These are phyloP conservation scores for Eutypa lata DNA, from an alignment of 2,329 filamentous ascomycete genomes.

Conservation along the genomic window DNA sequence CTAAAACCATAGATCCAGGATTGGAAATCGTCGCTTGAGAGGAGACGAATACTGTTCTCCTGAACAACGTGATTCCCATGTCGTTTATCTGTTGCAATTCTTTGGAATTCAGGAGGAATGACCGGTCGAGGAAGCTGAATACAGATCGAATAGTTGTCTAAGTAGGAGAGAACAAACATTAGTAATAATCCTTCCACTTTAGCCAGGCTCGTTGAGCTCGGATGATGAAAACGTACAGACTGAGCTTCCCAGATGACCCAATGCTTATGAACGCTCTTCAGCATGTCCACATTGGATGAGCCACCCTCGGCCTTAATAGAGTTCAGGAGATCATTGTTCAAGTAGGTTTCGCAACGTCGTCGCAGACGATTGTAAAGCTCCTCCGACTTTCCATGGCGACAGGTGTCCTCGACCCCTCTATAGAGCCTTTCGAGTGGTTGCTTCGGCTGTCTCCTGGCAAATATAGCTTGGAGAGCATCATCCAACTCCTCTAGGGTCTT, in stretches of 20 bases:
- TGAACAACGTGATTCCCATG: constrained; percentile 74
- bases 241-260: constrained; percentile 81
- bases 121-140: constrained; percentile 91
- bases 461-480: constrained; percentile 69
- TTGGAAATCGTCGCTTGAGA: constrained; percentile 20
- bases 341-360: constrained; percentile 63
- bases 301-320: constrained; percentile 49
- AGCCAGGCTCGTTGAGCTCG: not conserved
- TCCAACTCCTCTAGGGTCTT: constrained; percentile 73
- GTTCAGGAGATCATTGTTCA: constrained; percentile 59
- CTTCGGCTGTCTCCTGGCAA: constrained; percentile 46
- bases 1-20: constrained; percentile 37
- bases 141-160: constrained; percentile 72
- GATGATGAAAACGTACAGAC: constrained; percentile 50
- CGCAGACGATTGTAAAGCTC: constrained; percentile 66
- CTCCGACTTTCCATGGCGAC: constrained; percentile 70
- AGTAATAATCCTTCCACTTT: too few species aligned
- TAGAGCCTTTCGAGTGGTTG: constrained; percentile 85
- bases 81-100: constrained; percentile 73
- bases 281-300: constrained; percentile 57
- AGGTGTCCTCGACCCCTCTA: constrained; percentile 86
- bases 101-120: constrained; percentile 75
- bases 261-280: constrained; percentile 51
- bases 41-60: constrained; percentile 50
- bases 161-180: not conserved